These are phyloP conservation scores for Aspergillus bombycis DNA, from an alignment of 2,329 filamentous ascomycete genomes.

Conservation along the genomic window DNA sequence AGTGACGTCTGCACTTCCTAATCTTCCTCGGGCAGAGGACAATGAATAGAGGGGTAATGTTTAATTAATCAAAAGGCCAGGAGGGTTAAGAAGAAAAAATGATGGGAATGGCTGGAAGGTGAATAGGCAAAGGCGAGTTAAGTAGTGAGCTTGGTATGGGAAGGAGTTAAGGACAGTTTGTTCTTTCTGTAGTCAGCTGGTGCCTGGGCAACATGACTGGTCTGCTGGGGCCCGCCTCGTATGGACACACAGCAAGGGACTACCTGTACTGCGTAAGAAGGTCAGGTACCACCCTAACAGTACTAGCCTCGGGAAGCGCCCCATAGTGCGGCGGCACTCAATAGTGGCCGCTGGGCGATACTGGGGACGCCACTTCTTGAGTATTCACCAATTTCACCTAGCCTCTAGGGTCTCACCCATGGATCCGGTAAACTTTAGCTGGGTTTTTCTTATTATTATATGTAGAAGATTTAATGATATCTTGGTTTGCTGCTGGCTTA, in stretches of 20 bases:
- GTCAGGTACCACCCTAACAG: background rate
- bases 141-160: constrained; percentile 17
- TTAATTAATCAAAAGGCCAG: background rate
- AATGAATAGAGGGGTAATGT: background rate
- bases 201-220: constrained; percentile 31
- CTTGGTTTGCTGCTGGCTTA: background rate
- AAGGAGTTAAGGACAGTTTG: constrained; percentile 45
- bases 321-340: background rate
- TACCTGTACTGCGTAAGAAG: background rate
- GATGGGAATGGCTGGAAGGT: constrained; percentile 10
- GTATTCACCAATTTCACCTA: too few species aligned
- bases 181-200: constrained; percentile 39
- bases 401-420: background rate
- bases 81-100: constrained; percentile 11
- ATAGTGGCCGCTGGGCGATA: background rate
- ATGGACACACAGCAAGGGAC: constrained; percentile 24
- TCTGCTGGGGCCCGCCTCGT: constrained; percentile 27
- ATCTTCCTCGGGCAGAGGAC: background rate
- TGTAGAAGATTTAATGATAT: background rate
- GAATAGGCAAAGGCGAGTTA: constrained; percentile 16
- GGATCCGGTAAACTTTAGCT: background rate
- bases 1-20: background rate
- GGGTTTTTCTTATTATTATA: background rate
- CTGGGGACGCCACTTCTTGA: background rate
- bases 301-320: background rate